A percentile compares a stretch with the other conserved stretches of the same genome.
phyloP scores from a whole-genome alignment of 176 grass and related monocot genomes.

The Pharus latifolius region DNA sequence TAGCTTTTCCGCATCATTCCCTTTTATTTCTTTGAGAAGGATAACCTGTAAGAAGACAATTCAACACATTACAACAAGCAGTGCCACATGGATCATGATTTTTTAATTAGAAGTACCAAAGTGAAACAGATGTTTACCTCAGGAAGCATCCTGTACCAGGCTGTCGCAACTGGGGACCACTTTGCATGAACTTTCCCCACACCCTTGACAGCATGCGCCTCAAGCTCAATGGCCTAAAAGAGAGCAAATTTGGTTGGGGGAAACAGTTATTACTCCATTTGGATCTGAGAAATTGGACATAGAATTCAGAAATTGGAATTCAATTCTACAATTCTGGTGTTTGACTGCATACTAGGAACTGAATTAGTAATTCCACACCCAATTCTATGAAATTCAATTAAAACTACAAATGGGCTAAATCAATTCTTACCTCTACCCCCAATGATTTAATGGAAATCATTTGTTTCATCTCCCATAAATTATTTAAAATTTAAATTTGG shows the following conservation, averaged over 20 bases:
- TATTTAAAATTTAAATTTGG: too few relatives aligned
- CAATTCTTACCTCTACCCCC: too few relatives aligned
- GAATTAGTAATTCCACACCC: too few relatives aligned
- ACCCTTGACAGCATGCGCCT: conserved; percentile 88
- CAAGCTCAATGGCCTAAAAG: conserved; percentile 73
- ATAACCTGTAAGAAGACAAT: conserved; percentile 47
- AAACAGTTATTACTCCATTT: too few relatives aligned
- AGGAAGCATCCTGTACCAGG: conserved; percentile 94
- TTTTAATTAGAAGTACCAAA: conserved; percentile 1
- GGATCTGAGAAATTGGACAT: too few relatives aligned
- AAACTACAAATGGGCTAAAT: too few relatives aligned
- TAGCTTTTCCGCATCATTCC: conserved; percentile 48
- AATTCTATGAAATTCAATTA: too few relatives aligned
- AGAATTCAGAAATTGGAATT: too few relatives aligned
- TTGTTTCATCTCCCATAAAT: too few relatives aligned
- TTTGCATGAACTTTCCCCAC: conserved; percentile 89
- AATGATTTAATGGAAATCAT: too few relatives aligned
- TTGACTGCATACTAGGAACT: too few relatives aligned
- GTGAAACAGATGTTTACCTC: conserved; percentile 46
- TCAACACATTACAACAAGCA: background rate
- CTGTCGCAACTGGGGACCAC: conserved; percentile 95
- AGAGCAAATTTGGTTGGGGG: background rate
- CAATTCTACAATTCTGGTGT: too few relatives aligned
- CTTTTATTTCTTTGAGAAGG: conserved; percentile 50
- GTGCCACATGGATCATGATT: background rate